phyloP scores from a whole-genome alignment of 805 yeast genomes.

The Hanseniaspora meyeri region DNA sequence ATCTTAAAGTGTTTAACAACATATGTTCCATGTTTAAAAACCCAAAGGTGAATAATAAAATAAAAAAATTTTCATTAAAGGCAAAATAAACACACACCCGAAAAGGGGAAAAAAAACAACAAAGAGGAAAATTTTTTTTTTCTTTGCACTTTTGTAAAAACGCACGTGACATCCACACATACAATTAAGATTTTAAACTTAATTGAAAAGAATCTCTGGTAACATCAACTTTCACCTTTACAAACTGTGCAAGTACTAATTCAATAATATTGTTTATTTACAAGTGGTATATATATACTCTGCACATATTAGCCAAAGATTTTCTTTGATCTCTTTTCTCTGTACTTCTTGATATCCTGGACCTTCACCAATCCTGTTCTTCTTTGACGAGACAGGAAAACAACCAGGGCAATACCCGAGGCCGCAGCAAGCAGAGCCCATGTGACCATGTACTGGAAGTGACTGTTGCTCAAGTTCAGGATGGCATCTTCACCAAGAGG shows the following conservation, averaged over 20 bases:
- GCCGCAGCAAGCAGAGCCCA: conserved; percentile 60
- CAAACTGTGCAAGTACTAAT: no score
- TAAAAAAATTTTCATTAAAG: not conserved
- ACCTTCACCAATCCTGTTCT: conserved; percentile 24
- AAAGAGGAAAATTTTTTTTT: not conserved
- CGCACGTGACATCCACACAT: not conserved
- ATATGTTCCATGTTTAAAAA: no score
- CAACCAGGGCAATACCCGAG: conserved; percentile 49
- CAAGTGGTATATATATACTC: no score
- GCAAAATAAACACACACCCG: not conserved
- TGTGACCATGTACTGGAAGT: conserved; percentile 79
- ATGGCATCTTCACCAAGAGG: conserved; percentile 80
- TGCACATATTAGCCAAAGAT: conserved; percentile 1
- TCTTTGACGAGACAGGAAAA: conserved; percentile 36
- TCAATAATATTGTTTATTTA: no score
- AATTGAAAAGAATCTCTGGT: no score
- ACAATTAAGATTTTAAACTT: no score
- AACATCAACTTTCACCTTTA: no score
- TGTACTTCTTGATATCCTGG: conserved; percentile 29
- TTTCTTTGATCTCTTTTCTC: conserved; percentile 31
- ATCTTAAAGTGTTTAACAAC: no score
- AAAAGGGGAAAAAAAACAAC: not conserved
- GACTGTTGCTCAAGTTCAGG: conserved; percentile 75
- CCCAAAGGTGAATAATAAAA: not conserved
- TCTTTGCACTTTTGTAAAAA: not conserved